Evolutionary conservation across 2,329 filamentous ascomycete species (phyloP).

Genomic region (Ilyonectria destructans): DNA sequence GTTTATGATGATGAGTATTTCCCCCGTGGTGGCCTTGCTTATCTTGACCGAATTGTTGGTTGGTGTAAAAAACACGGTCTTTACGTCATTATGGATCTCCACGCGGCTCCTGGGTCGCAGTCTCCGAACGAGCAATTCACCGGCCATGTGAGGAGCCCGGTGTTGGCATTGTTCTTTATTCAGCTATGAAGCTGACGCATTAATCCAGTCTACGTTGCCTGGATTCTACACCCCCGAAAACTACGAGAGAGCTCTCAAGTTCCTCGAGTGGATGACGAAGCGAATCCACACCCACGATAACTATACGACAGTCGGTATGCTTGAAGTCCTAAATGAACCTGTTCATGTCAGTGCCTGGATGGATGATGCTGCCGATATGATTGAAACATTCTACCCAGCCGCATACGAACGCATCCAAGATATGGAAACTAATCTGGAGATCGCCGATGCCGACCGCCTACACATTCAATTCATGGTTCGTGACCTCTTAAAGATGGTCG

Average conservation of each 20-base stretch:
- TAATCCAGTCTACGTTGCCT: slow-evolving; percentile 43
- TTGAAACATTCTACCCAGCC: slow-evolving; percentile 46
- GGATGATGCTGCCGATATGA: slow-evolving; percentile 46
- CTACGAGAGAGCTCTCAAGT: slow-evolving; percentile 69
- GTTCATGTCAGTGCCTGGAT: slow-evolving; percentile 54
- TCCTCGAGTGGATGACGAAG: slow-evolving; percentile 70
- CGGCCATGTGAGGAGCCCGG: slow-evolving; percentile 42
- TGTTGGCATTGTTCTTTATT: neutral
- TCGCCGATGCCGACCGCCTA: slow-evolving; percentile 61
- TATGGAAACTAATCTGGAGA: slow-evolving; percentile 62
- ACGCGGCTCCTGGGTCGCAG: slow-evolving; percentile 44
- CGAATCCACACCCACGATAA: slow-evolving; percentile 65
- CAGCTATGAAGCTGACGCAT: neutral
- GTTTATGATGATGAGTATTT: slow-evolving; percentile 42
- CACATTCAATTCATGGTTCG: slow-evolving; percentile 67
- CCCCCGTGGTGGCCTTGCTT: slow-evolving; percentile 43
- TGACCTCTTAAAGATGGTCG: fast-evolving
- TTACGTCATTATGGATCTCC: slow-evolving; percentile 48
- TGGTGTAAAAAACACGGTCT: slow-evolving; percentile 46
- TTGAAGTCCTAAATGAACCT: slow-evolving; percentile 74
- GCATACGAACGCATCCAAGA: slow-evolving; percentile 60
- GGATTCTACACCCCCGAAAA: slow-evolving; percentile 72
- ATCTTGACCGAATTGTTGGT: slow-evolving; percentile 48
- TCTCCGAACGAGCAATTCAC: slow-evolving; percentile 47
- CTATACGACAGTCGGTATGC: slow-evolving; percentile 72